phyloP scores from a whole-genome alignment of 176 grass and related monocot genomes.

The Bothriochloa decipiens region DNA sequence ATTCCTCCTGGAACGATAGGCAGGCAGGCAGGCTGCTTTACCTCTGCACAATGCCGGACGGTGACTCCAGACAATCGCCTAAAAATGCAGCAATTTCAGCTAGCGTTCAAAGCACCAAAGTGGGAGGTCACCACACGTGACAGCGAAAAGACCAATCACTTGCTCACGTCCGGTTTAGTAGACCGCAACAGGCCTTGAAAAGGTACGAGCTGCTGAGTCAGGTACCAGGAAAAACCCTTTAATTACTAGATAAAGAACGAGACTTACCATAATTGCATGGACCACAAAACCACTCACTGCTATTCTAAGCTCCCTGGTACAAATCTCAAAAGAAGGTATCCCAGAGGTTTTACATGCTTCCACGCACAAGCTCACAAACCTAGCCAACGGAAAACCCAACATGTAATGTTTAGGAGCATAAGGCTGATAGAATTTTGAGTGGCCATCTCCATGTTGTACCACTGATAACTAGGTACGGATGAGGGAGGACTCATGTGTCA shows the following conservation, averaged over 20 bases:
- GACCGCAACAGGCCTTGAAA: constrained; percentile 26
- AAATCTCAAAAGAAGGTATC: constrained; percentile 49
- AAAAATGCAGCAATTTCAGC: constrained; percentile 20
- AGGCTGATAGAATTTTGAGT: too few species aligned
- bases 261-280: constrained; percentile 47
- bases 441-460: too few species aligned
- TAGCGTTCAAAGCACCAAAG: constrained; percentile 19
- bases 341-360: constrained; percentile 28
- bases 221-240: constrained; percentile 26
- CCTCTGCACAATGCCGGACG: constrained; percentile 14
- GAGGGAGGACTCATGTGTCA: background rate
- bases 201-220: constrained; percentile 18
- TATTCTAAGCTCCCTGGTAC: constrained; percentile 46
- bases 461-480: background rate
- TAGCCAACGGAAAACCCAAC: constrained; percentile 5
- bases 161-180: background rate
- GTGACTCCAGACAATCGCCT: background rate
- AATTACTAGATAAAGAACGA: constrained; percentile 24
- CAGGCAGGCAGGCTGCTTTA: constrained; percentile 18
- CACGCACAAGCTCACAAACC: constrained; percentile 23
- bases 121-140: background rate
- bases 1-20: background rate
- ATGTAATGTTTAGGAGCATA: background rate
- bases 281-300: constrained; percentile 55
- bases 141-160: constrained; percentile 20